Conservation (phyloP, 164 flowering plant genomes). For the Liquidambar formosana region DNA sequence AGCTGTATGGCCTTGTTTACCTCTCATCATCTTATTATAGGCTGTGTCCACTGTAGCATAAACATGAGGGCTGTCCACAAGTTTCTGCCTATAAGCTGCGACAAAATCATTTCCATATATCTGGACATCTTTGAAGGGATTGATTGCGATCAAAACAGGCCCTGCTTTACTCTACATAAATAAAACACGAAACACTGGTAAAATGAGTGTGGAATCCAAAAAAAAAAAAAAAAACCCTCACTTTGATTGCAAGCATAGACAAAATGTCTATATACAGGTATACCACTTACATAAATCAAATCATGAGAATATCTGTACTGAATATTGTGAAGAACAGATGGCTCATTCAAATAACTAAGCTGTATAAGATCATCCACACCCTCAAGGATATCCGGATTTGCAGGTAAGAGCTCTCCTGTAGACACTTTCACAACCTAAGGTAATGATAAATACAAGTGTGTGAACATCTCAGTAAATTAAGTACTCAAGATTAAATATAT, state of each 20-base stretch:
- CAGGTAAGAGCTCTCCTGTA: conserved; percentile 67
- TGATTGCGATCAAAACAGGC: conserved; percentile 84
- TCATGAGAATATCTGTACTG: conserved; percentile 62
- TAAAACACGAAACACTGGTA: conserved; percentile 13
- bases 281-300: conserved; percentile 64
- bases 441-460: conserved; percentile 4
- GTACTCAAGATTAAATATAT: neutral
- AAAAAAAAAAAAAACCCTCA: neutral
- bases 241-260: neutral
- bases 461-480: neutral
- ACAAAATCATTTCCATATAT: conserved; percentile 60
- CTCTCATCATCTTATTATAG: conserved; percentile 79
- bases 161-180: conserved; percentile 88
- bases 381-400: conserved; percentile 82
- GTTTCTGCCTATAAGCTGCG: conserved; percentile 55
- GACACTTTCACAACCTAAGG: conserved; percentile 60
- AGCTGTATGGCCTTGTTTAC: conserved; percentile 31
- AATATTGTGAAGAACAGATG: conserved; percentile 91
- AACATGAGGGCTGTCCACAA: conserved; percentile 67
- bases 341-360: conserved; percentile 95
- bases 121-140: conserved; percentile 76
- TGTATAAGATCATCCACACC: conserved; percentile 86
- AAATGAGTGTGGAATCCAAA: neutral
- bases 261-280: neutral
- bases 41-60: conserved; percentile 76